phyloP scores from a whole-genome alignment of 2,329 filamentous ascomycete species.

The Diaporthe longicolla region DNA sequence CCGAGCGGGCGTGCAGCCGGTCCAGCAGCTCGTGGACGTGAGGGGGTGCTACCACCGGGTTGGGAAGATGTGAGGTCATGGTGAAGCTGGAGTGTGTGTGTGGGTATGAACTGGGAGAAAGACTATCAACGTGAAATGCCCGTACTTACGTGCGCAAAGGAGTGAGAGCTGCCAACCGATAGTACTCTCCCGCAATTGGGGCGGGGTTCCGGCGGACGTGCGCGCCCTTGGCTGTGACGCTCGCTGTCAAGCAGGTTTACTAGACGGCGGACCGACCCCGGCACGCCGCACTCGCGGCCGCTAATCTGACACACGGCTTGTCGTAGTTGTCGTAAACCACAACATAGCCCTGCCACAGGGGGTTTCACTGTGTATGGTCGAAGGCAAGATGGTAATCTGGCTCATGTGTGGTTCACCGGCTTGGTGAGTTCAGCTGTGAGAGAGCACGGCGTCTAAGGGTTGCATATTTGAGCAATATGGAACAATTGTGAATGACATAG shows the following conservation, averaged over 20 bases:
- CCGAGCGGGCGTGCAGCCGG: conserved; percentile 27
- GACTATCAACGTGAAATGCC: not conserved
- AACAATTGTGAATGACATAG: not conserved
- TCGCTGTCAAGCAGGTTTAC: conserved; percentile 4
- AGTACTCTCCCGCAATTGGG: conserved; percentile 1
- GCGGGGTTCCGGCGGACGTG: conserved; percentile 27
- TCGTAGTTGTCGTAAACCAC: not conserved
- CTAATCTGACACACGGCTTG: conserved; percentile 23
- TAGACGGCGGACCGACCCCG: conserved; percentile 11
- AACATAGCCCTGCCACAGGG: not conserved
- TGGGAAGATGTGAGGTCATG: conserved; percentile 5
- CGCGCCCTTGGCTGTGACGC: conserved; percentile 22
- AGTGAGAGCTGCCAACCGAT: conserved; percentile 1
- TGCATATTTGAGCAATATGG: not conserved
- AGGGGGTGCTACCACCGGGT: conserved; percentile 23
- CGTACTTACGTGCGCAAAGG: not conserved
- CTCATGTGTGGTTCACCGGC: not conserved
- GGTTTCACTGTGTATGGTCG: not conserved
- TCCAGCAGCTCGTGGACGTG: conserved; percentile 34
- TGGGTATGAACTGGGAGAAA: not conserved
- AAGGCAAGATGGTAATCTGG: not conserved
- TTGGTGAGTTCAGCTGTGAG: not conserved
- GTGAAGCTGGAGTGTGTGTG: not conserved
- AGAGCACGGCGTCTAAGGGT: not conserved
- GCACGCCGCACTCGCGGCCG: conserved; percentile 1